These are phyloP conservation scores for Candida orba DNA, from an alignment of 805 yeast species.

Conservation along the genomic window DNA sequence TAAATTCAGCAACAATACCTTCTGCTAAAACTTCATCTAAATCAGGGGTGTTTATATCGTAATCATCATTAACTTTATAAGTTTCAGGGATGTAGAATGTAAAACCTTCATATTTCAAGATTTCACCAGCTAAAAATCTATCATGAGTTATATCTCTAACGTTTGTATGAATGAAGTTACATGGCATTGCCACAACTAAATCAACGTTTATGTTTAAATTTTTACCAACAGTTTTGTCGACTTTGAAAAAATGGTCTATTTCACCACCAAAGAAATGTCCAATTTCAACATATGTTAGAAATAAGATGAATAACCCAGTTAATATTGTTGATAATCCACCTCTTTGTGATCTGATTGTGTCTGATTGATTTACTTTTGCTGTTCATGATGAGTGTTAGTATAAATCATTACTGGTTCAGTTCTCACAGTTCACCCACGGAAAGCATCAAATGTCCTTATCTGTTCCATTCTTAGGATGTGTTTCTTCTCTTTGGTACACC, in stretches of 20 bases:
- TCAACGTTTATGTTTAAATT: conserved; percentile 70
- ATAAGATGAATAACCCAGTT: conserved; percentile 52
- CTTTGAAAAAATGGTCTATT: conserved; percentile 68
- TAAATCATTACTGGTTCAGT: too few relatives aligned
- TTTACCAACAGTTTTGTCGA: conserved; percentile 53
- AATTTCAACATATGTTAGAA: conserved; percentile 75
- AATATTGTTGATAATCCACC: conserved; percentile 71
- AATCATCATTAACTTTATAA: conserved; percentile 39
- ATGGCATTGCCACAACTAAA: conserved; percentile 76
- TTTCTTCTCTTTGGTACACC: too few relatives aligned
- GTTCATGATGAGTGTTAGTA: conserved; percentile 2
- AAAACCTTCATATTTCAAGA: conserved; percentile 62
- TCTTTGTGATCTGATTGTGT: conserved; percentile 63
- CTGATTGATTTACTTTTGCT: conserved; percentile 66
- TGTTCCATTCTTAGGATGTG: conserved; percentile 6
- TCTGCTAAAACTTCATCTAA: conserved; percentile 60
- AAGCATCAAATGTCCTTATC: conserved; percentile 61
- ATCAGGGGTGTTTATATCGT: conserved; percentile 49
- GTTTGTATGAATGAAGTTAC: conserved; percentile 66
- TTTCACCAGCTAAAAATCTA: conserved; percentile 68
- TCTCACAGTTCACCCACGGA: conserved; percentile 38
- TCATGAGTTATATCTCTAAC: conserved; percentile 76
- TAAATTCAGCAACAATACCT: conserved; percentile 59
- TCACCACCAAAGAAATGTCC: conserved; percentile 83
- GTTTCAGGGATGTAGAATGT: conserved; percentile 45